phyloP scores from a whole-genome alignment of 306 rosid genomes.

The Cicer yamashitae region DNA sequence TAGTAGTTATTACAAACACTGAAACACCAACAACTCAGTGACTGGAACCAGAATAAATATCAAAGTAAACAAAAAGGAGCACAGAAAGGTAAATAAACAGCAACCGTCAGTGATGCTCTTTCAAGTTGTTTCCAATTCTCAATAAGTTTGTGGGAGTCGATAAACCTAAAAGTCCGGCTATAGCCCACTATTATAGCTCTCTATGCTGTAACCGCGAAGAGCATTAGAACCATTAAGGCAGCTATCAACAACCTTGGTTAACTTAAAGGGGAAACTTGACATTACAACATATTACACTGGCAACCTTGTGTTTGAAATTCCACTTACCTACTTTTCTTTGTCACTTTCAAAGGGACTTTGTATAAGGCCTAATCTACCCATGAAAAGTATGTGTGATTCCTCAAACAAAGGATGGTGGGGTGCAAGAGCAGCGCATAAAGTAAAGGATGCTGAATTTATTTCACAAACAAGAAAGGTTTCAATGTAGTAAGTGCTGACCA shows the following conservation, averaged over 20 bases:
- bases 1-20: conserved; percentile 5
- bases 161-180: neutral
- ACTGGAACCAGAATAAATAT: too few relatives aligned
- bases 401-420: neutral
- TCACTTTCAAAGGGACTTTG: neutral
- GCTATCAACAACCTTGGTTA: conserved; percentile 9
- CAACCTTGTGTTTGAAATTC: conserved; percentile 2
- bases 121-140: neutral
- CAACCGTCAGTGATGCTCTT: neutral
- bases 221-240: neutral
- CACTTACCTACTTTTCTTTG: neutral
- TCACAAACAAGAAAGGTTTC: conserved; percentile 11
- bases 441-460: neutral
- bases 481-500: conserved; percentile 5
- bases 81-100: conserved; percentile 9
- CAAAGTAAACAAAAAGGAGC: neutral
- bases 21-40: neutral
- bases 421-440: neutral
- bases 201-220: neutral
- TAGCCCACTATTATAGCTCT: neutral
- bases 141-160: neutral
- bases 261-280: neutral
- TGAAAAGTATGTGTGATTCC: neutral
- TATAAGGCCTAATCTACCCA: neutral
- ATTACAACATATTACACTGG: neutral